Base-by-base conservation (phyloP, 352 stramenopile genomes). In the Globisporangium megalacanthum region DNA sequence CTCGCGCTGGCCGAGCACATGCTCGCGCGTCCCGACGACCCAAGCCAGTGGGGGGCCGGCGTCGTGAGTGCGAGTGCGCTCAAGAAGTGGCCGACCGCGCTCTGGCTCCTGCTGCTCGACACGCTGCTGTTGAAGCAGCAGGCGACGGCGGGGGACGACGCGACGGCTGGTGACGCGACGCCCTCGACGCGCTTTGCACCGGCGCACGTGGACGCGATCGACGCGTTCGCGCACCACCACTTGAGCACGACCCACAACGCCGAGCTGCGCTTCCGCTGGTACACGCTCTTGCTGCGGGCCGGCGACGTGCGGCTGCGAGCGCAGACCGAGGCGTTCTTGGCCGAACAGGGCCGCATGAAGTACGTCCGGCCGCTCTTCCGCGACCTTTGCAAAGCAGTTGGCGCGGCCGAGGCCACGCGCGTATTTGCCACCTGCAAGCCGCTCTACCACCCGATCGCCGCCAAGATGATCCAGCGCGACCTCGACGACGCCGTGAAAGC, bases 281-380 rank as follows among this genome's bases (percentile, higher is more conserved):
- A 79, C 61, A 86, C 77, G 46, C 58, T 89, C 57, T 65, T 62
- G 39, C 62, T 89, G 49, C 77, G 79, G 19, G 67, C 79, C 5
- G 60, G 69, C 36, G 73, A 86, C 49, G 51, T n/a, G n/a, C n/a
- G n/a, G n/a, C n/a, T n/a, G n/a, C n/a, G n/a, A n/a, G n/a, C 64
- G 33, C 76, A 37, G 33, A 8, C 70, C 10, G 64, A 71, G 0
- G 62, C 64, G 37, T 83, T 89, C 51, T 53, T 88, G 22, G 69
- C 79, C 41, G 79, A 89, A 52, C 79, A 89, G 51, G 79, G 77
- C 41, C 77, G 79, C 47, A 88, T 89, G 79, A 89, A 89, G 71
- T 89, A 82, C 49, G 74, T 87, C n/a, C 77, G 76, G 31, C 79
- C 77, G 46, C 68, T 89, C 10, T 88, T 85, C 58, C 75, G 75